Conservation (phyloP, 768 basidiomycete genomes). For the Collybia sordida region DNA sequence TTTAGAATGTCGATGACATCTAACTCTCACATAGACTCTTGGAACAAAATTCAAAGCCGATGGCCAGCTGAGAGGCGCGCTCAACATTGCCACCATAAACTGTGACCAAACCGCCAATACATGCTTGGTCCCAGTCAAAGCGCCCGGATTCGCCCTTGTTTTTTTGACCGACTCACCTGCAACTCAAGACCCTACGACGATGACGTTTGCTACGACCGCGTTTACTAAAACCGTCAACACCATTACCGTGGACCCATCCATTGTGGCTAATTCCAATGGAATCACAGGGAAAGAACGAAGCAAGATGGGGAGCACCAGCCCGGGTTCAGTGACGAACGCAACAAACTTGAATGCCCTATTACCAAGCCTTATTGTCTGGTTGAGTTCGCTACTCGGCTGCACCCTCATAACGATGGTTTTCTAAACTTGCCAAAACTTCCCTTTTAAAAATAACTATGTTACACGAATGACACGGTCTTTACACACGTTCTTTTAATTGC, state of each 20-base stretch:
- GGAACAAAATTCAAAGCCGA: constrained; percentile 64
- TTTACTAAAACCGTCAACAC: constrained; percentile 53
- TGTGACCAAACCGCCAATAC: constrained; percentile 55
- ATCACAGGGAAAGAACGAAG: constrained; percentile 26
- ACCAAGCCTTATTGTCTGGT: no score
- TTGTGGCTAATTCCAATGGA: constrained; percentile 54
- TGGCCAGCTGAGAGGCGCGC: constrained; percentile 58
- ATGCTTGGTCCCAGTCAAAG: constrained; percentile 62
- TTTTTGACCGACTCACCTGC: constrained; percentile 49
- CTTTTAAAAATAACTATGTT: no score
- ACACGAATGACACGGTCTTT: no score
- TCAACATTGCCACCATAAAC: constrained; percentile 53
- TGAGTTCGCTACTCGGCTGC: no score
- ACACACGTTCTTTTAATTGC: no score
- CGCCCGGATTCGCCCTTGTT: constrained; percentile 75
- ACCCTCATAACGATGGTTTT: no score
- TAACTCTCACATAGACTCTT: constrained; percentile 44
- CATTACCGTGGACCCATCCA: constrained; percentile 50
- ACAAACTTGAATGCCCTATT: no score
- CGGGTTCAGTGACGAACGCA: constrained; percentile 8
- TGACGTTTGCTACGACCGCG: constrained; percentile 58
- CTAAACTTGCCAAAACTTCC: no score
- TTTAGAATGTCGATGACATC: neutral
- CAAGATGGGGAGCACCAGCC: constrained; percentile 29
- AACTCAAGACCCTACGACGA: constrained; percentile 26